Evolutionary conservation across 768 basidiomycete species (phyloP), one percentile per base, ranked within the genome.

Genomic region (Lactifluus piperatus): DNA sequence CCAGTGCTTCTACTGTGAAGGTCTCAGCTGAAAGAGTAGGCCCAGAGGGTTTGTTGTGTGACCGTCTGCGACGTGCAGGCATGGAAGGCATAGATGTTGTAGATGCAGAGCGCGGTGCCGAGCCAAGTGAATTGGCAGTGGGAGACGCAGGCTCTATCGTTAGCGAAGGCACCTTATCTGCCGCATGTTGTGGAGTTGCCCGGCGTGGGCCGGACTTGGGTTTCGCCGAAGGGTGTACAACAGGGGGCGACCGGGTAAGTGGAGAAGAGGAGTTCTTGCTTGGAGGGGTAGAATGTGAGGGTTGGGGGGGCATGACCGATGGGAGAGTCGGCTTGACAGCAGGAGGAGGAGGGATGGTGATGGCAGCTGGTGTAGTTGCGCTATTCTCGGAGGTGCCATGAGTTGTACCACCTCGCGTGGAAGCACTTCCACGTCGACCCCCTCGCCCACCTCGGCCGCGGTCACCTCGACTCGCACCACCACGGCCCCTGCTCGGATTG

Each of bases 61-160:
- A 75, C 43, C 81, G 80, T 64, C 76, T 78, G 47, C 81, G 77
- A 45, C 80, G 79, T 61, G 76, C 74, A 18, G 76, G 62, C 18
- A 77, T 74, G 18, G 76, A 62, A 16, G 76, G 71, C 46, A 76
- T 78, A 48, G 79, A 68, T 1, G 64, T 64, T 5, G 72, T 54
- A 16, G 67, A 32, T 9, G 61, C 63, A 34, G 69, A 47, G 0
- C 65, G 56, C 54, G 70, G 62, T 13, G 54, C 30, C 14, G 57
- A 48, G 20, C 47, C 48, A n/a, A 37, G 54, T n/a, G 39, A 22
- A 11, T 55, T 46, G 14, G 41, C 45, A 20, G 51, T 61, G 3
- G 62, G 64, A 30, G 64, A 63, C 10, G 64, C 64, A 29, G 61
- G 64, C 41, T 64, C 53, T 30, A 64, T 56, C 26, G 36, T 63